Percentiles rank a stretch among this genome's conserved stretches.
Evolutionary conservation across 1,284 basidiomycete species (phyloP).

Genomic region (Cystobasidium slooffiae): DNA sequence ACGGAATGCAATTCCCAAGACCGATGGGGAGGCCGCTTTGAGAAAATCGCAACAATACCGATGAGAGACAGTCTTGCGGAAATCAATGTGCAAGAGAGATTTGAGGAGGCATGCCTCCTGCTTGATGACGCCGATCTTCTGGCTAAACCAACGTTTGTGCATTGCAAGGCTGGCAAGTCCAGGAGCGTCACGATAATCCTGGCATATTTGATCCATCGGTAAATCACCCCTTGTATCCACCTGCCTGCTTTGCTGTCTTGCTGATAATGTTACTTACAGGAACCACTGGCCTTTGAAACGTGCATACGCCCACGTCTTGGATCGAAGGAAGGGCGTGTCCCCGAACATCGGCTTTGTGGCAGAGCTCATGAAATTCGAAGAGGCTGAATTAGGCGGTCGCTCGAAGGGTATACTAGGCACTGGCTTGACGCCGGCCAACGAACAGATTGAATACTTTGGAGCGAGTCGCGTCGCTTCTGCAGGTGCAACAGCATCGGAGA

Average conservation of each 20-base stretch:
- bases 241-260: not conserved
- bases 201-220: slow-evolving; percentile 87
- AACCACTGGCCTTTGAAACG: slow-evolving; percentile 92
- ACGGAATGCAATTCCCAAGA: slow-evolving; percentile 84
- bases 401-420: slow-evolving; percentile 34
- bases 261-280: slow-evolving; percentile 57
- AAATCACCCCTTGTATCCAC: no score
- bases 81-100: slow-evolving; percentile 79
- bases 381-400: slow-evolving; percentile 56
- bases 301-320: slow-evolving; percentile 87
- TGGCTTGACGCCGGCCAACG: slow-evolving; percentile 24
- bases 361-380: slow-evolving; percentile 94
- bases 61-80: slow-evolving; percentile 96
- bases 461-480: slow-evolving; percentile 16
- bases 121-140: slow-evolving; percentile 86
- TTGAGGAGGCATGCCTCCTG: slow-evolving; percentile 81
- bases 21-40: slow-evolving; percentile 71
- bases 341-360: slow-evolving; percentile 98
- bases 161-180: slow-evolving; percentile 95
- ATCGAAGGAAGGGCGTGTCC: slow-evolving; percentile 87
- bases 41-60: slow-evolving; percentile 80
- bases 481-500: not conserved
- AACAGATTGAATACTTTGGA: slow-evolving; percentile 13
- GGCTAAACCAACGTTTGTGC: slow-evolving; percentile 80
- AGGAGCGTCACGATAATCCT: slow-evolving; percentile 96